These are phyloP conservation scores for Sporothrix curviconia DNA, from an alignment of 2,329 filamentous ascomycete genomes.

Conservation along the genomic window DNA sequence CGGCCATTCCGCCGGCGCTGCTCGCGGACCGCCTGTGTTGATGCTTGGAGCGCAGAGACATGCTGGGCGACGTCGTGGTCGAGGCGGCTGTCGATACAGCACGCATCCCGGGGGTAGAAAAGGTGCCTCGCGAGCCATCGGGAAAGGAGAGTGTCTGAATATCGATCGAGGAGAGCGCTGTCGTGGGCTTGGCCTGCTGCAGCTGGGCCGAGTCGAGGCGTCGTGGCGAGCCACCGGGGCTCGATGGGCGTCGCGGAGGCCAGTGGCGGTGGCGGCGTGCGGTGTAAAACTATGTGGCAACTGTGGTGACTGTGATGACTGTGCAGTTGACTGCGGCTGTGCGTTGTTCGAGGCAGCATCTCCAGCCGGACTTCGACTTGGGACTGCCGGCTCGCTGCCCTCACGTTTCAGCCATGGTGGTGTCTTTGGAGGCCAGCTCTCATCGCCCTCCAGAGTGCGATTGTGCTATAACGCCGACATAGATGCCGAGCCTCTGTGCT, in stretches of 20 bases:
- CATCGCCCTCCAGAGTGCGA: too few species aligned
- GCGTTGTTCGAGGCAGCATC: too few species aligned
- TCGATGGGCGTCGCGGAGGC: conserved; percentile 23
- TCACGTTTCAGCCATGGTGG: conserved; percentile 12
- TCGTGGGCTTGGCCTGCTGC: conserved; percentile 68
- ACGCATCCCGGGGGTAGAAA: conserved; percentile 37
- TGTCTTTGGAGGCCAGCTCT: too few species aligned
- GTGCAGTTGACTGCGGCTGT: too few species aligned
- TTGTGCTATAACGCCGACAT: too few species aligned
- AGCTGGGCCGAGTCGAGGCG: conserved; percentile 32
- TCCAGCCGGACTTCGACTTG: too few species aligned
- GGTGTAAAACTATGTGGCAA: conserved; percentile 45
- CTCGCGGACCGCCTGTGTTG: conserved; percentile 13
- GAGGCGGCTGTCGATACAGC: conserved; percentile 30
- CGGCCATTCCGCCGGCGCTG: conserved; percentile 8
- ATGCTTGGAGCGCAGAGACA: background rate
- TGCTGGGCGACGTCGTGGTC: conserved; percentile 13
- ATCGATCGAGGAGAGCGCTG: conserved; percentile 74
- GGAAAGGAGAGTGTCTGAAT: conserved; percentile 70
- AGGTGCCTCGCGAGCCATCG: conserved; percentile 61
- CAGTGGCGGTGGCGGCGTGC: conserved; percentile 50
- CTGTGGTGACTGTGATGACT: conserved; percentile 26
- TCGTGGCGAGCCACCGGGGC: conserved; percentile 17
- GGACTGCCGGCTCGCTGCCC: too few species aligned
- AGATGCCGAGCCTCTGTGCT: too few species aligned